phyloP scores from a whole-genome alignment of 495 filamentous ascomycete species.

The Aspergillus bridgeri region DNA sequence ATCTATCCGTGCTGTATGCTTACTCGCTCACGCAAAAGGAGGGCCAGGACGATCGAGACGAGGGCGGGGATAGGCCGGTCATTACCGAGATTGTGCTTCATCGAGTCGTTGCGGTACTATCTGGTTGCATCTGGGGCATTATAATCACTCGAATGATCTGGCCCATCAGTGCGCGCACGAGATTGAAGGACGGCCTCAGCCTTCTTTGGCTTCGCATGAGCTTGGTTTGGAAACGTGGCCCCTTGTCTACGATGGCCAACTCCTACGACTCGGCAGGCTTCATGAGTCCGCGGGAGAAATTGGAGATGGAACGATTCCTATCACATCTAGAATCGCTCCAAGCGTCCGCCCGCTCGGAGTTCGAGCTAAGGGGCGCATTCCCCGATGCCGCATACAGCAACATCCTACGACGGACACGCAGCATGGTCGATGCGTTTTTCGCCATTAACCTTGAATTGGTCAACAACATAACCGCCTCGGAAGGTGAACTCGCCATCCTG shows the following conservation, averaged over 20 bases:
- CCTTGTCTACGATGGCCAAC: constrained; percentile 67
- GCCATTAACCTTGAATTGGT: constrained; percentile 91
- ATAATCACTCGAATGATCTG: constrained; percentile 86
- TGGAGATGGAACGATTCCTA: constrained; percentile 59
- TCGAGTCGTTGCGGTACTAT: constrained; percentile 81
- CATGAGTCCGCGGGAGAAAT: constrained; percentile 79
- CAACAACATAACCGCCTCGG: constrained; percentile 70
- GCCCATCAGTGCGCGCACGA: constrained; percentile 83
- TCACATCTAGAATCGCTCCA: constrained; percentile 68
- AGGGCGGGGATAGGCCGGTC: constrained; percentile 79
- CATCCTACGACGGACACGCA: constrained; percentile 73
- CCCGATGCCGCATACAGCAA: constrained; percentile 63
- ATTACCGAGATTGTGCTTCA: constrained; percentile 90
- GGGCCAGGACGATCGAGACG: constrained; percentile 65
- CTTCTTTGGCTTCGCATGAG: constrained; percentile 90
- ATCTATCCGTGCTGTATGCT: constrained; percentile 91
- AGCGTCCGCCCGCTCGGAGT: constrained; percentile 71
- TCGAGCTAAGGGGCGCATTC: constrained; percentile 81
- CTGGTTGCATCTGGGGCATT: constrained; percentile 87
- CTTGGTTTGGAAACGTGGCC: constrained; percentile 97
- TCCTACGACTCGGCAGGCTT: constrained; percentile 54
- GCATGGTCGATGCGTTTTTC: constrained; percentile 87
- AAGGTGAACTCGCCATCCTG: constrained; percentile 76
- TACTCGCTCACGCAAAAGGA: constrained; percentile 81
- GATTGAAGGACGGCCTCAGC: constrained; percentile 81